Evolutionary conservation across 1,284 basidiomycete genomes (phyloP), one percentile per base, ranked within the genome.

Genomic region (Fomitopsis betulina): DNA sequence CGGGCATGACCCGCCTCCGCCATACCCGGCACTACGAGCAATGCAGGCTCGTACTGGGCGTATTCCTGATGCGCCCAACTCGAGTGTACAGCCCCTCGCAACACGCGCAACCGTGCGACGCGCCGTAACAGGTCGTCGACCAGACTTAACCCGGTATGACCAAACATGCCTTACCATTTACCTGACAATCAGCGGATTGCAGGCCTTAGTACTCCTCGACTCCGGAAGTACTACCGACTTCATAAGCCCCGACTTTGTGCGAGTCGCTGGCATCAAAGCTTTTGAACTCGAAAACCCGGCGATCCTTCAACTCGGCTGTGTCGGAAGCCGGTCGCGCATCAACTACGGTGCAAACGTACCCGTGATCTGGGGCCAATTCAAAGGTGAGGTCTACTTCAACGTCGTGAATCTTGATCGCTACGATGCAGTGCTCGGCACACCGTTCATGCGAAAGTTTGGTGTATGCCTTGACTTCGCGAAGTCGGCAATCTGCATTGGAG

Each of bases 321-420:
- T 35, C 10, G 35, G 35, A 7, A 35, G 35, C 8, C 35, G 8
- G 35, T 35, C 35, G 2, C 19, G 19, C 5, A 43, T 43, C 13
- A 43, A 43, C 21, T 43, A 23, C 13, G 23, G 21, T 13, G 25
- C 49, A 12, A 23, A 19, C 3, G 42, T 43, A 5, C 35, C 35
- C 8, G 13, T 35, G 72, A 76, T 55, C 73, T 75, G 42, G 32
- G 38, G 0, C 73, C 79, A 2, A 52, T 62, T 1, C 55, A 55
- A 40, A 55, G 56, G 9, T 59, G 63, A 5, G 6, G 21, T 43
- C 35, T 63, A 63, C 19, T 73, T 76, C 53, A 72, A 76, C 58
- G 60, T 73, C 1, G 58, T 65, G 0, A 71, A 71, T 56, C 21
- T 70, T 8, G 65, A 67, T 13, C 61, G 59, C 10, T 71, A 71